Percentiles rank a stretch among this genome's conserved stretches.
phyloP scores from a whole-genome alignment of 2,329 filamentous ascomycete species.

The Leptosphaerulina australis region DNA sequence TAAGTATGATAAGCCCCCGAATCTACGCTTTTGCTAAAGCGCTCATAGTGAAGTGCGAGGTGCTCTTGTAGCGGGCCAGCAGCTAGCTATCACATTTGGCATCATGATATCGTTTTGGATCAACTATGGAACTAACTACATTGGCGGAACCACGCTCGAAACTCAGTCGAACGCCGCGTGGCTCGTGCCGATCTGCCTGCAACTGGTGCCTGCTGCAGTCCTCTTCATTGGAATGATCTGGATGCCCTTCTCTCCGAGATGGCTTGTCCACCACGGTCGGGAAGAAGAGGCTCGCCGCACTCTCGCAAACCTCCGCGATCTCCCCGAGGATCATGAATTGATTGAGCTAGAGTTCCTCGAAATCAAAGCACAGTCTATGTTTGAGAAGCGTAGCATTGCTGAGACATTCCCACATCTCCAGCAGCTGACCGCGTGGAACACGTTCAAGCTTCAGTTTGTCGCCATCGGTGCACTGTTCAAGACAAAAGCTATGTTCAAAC shows the following conservation, averaged over 20 bases:
- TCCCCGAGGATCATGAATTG: slow-evolving; percentile 67
- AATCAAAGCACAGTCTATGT: slow-evolving; percentile 78
- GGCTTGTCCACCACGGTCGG: slow-evolving; percentile 72
- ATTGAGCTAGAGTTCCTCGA: slow-evolving; percentile 80
- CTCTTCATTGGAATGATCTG: slow-evolving; percentile 75
- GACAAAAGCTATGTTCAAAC: slow-evolving; percentile 69
- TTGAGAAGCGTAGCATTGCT: slow-evolving; percentile 71
- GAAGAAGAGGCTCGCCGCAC: slow-evolving; percentile 70
- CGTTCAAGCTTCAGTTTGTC: slow-evolving; percentile 65
- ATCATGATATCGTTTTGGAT: slow-evolving; percentile 44
- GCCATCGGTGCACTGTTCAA: slow-evolving; percentile 69
- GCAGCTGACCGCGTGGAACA: slow-evolving; percentile 65
- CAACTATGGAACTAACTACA: slow-evolving; percentile 51
- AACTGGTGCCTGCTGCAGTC: slow-evolving; percentile 69
- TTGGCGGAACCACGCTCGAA: slow-evolving; percentile 61
- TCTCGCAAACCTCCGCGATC: slow-evolving; percentile 67
- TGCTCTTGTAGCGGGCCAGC: slow-evolving; percentile 68
- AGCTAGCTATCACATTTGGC: slow-evolving; percentile 64
- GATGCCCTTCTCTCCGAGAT: slow-evolving; percentile 80
- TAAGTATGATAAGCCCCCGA: slow-evolving; percentile 14
- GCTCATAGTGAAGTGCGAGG: slow-evolving; percentile 64
- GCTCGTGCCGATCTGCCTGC: slow-evolving; percentile 74
- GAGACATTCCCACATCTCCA: slow-evolving; percentile 71
- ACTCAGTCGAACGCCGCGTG: slow-evolving; percentile 71
- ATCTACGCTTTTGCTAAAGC: slow-evolving; percentile 47